phyloP scores from a whole-genome alignment of 768 basidiomycete genomes.

The Leccinum obscurum region DNA sequence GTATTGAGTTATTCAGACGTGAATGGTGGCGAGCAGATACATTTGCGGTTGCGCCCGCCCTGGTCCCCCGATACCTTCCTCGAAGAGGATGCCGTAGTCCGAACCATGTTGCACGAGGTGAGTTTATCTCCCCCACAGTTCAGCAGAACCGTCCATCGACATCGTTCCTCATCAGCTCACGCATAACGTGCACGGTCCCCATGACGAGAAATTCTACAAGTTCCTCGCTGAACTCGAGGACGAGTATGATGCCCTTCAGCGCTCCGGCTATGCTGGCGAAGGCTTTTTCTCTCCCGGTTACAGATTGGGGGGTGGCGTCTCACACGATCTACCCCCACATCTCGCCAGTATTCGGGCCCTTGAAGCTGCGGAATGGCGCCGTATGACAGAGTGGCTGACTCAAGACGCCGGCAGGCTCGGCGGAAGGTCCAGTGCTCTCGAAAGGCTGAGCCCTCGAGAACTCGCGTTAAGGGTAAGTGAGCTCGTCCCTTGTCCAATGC shows the following conservation, averaged over 20 bases:
- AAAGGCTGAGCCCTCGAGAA: slow-evolving; percentile 62
- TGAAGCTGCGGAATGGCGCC: slow-evolving; percentile 78
- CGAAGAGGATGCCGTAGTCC: slow-evolving; percentile 71
- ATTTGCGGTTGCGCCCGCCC: slow-evolving; percentile 75
- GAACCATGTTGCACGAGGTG: slow-evolving; percentile 92
- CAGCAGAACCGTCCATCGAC: not conserved
- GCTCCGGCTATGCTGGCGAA: slow-evolving; percentile 86
- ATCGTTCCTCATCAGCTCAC: slow-evolving; percentile 56
- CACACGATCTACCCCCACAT: slow-evolving; percentile 67
- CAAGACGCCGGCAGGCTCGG: slow-evolving; percentile 62
- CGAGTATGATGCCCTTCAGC: slow-evolving; percentile 78
- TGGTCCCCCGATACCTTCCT: slow-evolving; percentile 68
- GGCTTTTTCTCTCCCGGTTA: slow-evolving; percentile 83
- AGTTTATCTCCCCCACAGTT: slow-evolving; percentile 1
- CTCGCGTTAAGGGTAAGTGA: slow-evolving; percentile 52
- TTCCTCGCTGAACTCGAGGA: slow-evolving; percentile 72
- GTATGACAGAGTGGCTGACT: slow-evolving; percentile 43
- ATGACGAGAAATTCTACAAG: slow-evolving; percentile 83
- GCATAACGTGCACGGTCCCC: slow-evolving; percentile 86
- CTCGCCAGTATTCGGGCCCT: slow-evolving; percentile 67
- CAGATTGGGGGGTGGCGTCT: slow-evolving; percentile 63
- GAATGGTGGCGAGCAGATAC: slow-evolving; percentile 80
- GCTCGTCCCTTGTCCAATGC: slow-evolving; percentile 43
- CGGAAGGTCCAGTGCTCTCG: slow-evolving; percentile 41
- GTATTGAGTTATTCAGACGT: slow-evolving; percentile 49